Percentiles rank a stretch among this genome's conserved stretches.
These are phyloP conservation scores for Claviceps sp. DNA, from an alignment of 2,329 filamentous ascomycete species.

Conservation along the genomic window DNA sequence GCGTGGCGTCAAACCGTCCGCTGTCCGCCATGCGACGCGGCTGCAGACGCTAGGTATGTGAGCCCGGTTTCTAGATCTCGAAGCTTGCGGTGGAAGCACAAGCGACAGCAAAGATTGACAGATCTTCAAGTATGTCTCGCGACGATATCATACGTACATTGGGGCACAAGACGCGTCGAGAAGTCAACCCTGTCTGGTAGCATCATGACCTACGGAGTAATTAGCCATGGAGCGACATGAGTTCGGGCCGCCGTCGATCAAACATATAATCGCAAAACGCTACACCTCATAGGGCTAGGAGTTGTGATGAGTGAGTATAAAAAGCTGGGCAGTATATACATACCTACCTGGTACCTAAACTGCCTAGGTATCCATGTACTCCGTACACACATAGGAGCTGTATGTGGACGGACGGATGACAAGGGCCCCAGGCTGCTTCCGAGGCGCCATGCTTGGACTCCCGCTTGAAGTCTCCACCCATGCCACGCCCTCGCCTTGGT, in stretches of 20 bases:
- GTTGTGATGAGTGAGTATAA: background rate
- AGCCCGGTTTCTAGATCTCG: background rate
- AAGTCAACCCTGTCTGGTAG: background rate
- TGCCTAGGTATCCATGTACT: too few relatives aligned
- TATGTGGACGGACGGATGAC: background rate
- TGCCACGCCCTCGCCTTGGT: constrained; percentile 4
- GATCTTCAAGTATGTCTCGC: background rate
- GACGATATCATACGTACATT: background rate
- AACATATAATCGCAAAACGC: background rate
- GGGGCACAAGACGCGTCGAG: background rate
- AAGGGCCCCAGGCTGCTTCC: constrained; percentile 10
- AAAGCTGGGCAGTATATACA: constrained; percentile 1
- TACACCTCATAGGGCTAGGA: constrained; percentile 5
- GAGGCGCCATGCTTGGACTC: constrained; percentile 12
- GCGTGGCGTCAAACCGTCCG: constrained; percentile 2
- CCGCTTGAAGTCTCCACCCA: constrained; percentile 10
- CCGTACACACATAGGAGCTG: too few relatives aligned
- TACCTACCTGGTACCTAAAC: too few relatives aligned
- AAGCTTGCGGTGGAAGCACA: background rate
- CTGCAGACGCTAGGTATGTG: background rate
- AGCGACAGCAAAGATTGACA: background rate
- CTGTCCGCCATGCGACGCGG: background rate
- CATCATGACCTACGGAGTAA: background rate
- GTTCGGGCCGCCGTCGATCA: constrained; percentile 3
- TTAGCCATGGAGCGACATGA: constrained; percentile 2